Percentiles rank a stretch among this genome's conserved stretches.
Evolutionary conservation across 805 yeast genomes (phyloP).

Genomic region (Kuraishia piskuri): DNA sequence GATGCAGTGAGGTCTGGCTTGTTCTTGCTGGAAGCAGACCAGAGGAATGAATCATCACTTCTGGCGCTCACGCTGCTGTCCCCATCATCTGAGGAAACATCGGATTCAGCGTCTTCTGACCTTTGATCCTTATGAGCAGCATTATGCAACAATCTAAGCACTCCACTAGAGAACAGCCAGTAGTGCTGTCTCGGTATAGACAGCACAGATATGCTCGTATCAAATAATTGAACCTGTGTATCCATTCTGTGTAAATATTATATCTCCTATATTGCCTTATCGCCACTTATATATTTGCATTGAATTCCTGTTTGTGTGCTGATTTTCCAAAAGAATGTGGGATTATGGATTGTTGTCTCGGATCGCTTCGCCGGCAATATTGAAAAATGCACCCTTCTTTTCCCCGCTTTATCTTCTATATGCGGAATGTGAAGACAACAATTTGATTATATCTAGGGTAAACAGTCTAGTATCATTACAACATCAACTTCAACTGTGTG

Average conservation of each 20-base stretch:
- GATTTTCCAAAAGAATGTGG: background rate
- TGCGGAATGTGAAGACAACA: background rate
- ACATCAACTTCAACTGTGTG: too few species aligned
- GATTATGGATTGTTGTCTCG: background rate
- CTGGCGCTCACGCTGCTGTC: background rate
- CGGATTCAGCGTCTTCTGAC: conserved; percentile 12
- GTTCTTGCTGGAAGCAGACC: conserved; percentile 6
- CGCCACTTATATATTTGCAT: background rate
- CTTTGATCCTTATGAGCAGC: conserved; percentile 19
- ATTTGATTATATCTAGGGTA: too few species aligned
- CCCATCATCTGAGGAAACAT: conserved; percentile 7
- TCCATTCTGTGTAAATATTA: conserved; percentile 18
- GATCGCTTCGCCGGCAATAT: background rate
- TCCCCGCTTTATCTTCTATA: background rate
- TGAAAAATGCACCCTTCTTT: background rate
- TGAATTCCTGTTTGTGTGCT: too few species aligned
- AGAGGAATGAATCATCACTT: background rate
- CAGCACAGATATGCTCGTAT: conserved; percentile 36
- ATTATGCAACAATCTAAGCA: conserved; percentile 35
- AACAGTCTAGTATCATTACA: too few species aligned
- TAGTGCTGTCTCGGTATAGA: conserved; percentile 43
- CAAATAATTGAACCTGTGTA: conserved; percentile 40
- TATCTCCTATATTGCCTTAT: too few species aligned
- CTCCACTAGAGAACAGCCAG: conserved; percentile 45
- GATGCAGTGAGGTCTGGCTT: background rate